Evolutionary conservation across 371 early-diverging fungal species (phyloP), one percentile per base, ranked within the genome.

Genomic region (Mucor mucedo): DNA sequence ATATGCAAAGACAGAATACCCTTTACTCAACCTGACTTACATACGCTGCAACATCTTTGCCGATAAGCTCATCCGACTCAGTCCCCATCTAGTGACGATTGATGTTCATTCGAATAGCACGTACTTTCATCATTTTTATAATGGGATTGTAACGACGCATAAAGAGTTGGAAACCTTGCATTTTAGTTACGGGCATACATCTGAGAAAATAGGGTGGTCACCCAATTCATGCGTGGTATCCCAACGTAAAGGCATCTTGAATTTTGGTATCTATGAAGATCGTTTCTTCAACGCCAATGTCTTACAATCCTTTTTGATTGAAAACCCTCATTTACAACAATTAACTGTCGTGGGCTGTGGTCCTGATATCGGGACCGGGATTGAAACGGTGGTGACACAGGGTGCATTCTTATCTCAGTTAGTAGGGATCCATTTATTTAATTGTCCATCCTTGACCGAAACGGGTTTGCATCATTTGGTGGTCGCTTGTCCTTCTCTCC

Each of bases 381-480:
- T 50, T 30, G 28, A 9, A 28, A 5, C 7, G 9, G 27, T 30
- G 50, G 14, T 13, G 33, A 33, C 3, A 52, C 44, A 21, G 21
- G 21, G 8, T 4, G 65, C 44, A 6, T 21, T 21, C 21, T 40
- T 64, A 32, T 58, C 60, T 33, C 50, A 47, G 21, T 21, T 50
- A 8, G 9, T 4, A 30, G 11, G 30, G 30, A 7, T 50, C 28
- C 11, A 13, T 7, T 7, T 50, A 4, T 28, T 28, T 32, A 50
- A 50, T 50, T 16, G 16, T 27, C 16, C 28, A 10, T 11, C 30
- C 4, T 13, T 67, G 2, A 45, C 55, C 2, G 64, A 63, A 32
- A 32, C 27, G 40, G 58, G 61, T 33, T 21, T 71, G 10, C 47
- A 52, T 11, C 44, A 35, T 0, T 40, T 71, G 16, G 21, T 67